Base-by-base conservation (phyloP, 306 rosid species). In the Ziziphus jujuba region DNA sequence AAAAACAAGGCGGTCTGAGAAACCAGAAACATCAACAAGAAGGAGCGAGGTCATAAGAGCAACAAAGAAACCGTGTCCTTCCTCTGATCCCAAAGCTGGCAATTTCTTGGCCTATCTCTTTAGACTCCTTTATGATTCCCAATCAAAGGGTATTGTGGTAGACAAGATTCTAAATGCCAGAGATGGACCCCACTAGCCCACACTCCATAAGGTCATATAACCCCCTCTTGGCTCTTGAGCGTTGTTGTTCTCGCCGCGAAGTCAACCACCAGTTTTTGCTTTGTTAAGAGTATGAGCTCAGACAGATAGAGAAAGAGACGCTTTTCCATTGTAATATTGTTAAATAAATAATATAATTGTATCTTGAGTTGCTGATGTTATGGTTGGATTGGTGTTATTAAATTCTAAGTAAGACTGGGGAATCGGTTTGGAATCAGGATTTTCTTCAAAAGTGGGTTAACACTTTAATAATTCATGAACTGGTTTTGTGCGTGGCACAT, bases 191-290 rank as follows among this genome's bases (percentile, higher is more conserved):
- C 77, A 65, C 82, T 59, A 3, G 47, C 59, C 40, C 67, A 36
- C 56, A 14, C 14, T 12, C 58, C 2, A n/a, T 7, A 28, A 23
- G 16, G 36, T 23, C 3, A 45, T 45, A 38, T 48, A 21, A 1
- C 5, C 38, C 31, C 67, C 24, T 23, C 65, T 51, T 59, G 24
- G 22, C 22, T 74, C 53, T 68, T 34, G 59, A 36, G 10, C 69
- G 19, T 67, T 63, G 84, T 63, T 75, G 61, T 72, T 62, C 78
- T 61, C 72, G 61, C 36, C 31, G 67, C 5, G 54, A 82, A 85
- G 95, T 88, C 91, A 83, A 77, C 82, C 52, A 23, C 59, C 40
- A 65, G 56, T 10, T 22, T 28, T 28, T 1, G 33, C 33, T 28
- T 28, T 28, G 33, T 28, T 28, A 4, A 28, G 33, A 1, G 3